Evolutionary conservation across 2,329 filamentous ascomycete species (phyloP).

Genomic region (Neoscytalidium dimidiatum): DNA sequence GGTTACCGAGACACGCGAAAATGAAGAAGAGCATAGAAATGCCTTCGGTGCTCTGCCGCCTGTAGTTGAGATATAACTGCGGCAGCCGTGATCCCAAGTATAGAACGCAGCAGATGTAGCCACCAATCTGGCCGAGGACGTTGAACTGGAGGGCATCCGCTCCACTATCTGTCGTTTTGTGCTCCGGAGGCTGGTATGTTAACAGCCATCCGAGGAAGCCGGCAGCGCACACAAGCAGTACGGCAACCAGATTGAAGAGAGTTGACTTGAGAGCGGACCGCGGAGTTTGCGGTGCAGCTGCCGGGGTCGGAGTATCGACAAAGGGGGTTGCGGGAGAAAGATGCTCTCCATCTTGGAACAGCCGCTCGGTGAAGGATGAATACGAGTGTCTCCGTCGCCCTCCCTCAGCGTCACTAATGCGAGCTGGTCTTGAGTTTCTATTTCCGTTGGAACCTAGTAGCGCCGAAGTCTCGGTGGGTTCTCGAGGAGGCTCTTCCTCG

Average conservation of each 20-base stretch:
- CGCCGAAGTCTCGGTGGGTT: slow-evolving; percentile 38
- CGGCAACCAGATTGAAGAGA: slow-evolving; percentile 68
- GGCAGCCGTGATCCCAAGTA: slow-evolving; percentile 90
- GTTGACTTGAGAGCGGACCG: slow-evolving; percentile 55
- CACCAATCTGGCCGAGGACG: slow-evolving; percentile 82
- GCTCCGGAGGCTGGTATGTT: slow-evolving; percentile 52
- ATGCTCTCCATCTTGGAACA: slow-evolving; percentile 65
- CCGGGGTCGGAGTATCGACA: slow-evolving; percentile 51
- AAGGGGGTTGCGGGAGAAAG: slow-evolving; percentile 84
- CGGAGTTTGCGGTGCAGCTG: slow-evolving; percentile 29
- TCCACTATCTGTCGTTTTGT: slow-evolving; percentile 32
- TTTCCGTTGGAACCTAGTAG: slow-evolving; percentile 31
- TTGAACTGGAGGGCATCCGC: slow-evolving; percentile 65
- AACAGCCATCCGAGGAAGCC: slow-evolving; percentile 87
- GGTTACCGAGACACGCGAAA: slow-evolving; percentile 92
- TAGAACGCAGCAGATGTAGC: slow-evolving; percentile 84
- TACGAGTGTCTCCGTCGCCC: slow-evolving; percentile 34
- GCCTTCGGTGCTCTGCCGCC: slow-evolving; percentile 89
- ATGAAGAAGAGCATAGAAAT: slow-evolving; percentile 94
- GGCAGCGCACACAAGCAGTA: slow-evolving; percentile 80
- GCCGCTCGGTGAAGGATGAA: slow-evolving; percentile 45
- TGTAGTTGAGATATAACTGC: slow-evolving; percentile 88
- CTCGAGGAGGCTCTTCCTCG: slow-evolving; percentile 26
- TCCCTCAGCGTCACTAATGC: slow-evolving; percentile 31
- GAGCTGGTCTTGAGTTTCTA: slow-evolving; percentile 25